Base-by-base conservation (phyloP, 768 basidiomycete genomes). In the Tulasnella sp. region DNA sequence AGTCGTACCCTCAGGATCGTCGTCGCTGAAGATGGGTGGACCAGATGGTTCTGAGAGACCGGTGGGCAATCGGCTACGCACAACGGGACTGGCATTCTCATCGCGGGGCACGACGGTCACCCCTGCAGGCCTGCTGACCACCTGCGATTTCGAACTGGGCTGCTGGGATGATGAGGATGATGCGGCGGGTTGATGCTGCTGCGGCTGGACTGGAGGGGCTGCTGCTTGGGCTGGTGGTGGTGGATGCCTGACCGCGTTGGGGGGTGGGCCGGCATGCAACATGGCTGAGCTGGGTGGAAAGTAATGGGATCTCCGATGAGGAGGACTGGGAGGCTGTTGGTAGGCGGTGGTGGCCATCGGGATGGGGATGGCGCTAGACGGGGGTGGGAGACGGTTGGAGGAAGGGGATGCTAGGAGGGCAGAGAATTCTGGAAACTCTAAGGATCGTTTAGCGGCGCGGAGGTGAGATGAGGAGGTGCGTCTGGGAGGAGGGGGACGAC, bases 1-100 rank as follows among this genome's bases (percentile, higher is more conserved):
- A 59, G 68, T 49, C 11, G 66, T 65, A 52, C 65, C 64, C 15
- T 57, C 60, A n/a, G 52, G 49, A 42, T 60, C 62, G 44, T 24
- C 21, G 1, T 25, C 19, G 7, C n/a, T 3, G 31, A 30, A 3
- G 22, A 19, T 30, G 11, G 54, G 25, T 29, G 43, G 7, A 22
- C 29, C 38, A 12, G 44, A 21, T 17, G 41, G 38, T 7, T 27
- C 31, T 22, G 59, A 51, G 24, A 62, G 51, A 61, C 42, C 57
- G 22, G 57, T 27, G n/a, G 60, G 60, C 19, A 50, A 30, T 29
- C 19, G 31, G 25, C 41, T 31, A 1, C 60, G 44, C 11, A 53
- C 55, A 34, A 41, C 25, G 24, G 22, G 34, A 45, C 42, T 31
- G 45, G 60, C 62, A 8, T 60, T 41, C 30, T 46, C 24, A 24